Evolutionary conservation across 2,329 filamentous ascomycete genomes (phyloP).

Genomic region (Colletotrichum sp.): DNA sequence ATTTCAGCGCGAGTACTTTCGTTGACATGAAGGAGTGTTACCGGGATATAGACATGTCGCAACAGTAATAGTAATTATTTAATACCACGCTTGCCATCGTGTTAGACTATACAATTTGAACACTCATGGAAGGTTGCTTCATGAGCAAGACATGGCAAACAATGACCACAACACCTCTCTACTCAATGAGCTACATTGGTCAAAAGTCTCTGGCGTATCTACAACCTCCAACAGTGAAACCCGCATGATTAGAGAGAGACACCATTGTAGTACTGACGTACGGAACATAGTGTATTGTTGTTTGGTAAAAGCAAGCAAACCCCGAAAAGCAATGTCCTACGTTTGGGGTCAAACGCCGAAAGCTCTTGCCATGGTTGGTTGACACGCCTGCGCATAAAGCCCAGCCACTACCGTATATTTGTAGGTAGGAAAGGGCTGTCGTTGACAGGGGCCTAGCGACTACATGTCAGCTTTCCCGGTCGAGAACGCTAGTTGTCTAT

Average conservation of each 20-base stretch:
- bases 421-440: fast-evolving
- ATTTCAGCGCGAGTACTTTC: not conserved
- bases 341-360: not conserved
- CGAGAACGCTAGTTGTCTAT: not conserved
- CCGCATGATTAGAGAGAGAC: not conserved
- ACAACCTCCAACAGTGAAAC: not conserved
- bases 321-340: not conserved
- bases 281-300: not conserved
- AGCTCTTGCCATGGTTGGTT: not conserved
- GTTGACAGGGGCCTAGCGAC: not conserved
- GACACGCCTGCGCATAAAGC: not conserved
- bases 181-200: not conserved
- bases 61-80: not conserved
- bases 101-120: not conserved
- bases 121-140: fast-evolving
- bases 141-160: not conserved
- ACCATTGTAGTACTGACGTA: not conserved
- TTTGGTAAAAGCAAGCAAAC: not conserved
- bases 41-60: not conserved
- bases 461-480: not conserved
- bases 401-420: not conserved
- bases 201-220: not conserved
- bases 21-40: not conserved
- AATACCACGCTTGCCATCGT: not conserved
- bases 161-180: not conserved